Base-by-base conservation (phyloP, 768 basidiomycete genomes). In the Trametes gibbosa region DNA sequence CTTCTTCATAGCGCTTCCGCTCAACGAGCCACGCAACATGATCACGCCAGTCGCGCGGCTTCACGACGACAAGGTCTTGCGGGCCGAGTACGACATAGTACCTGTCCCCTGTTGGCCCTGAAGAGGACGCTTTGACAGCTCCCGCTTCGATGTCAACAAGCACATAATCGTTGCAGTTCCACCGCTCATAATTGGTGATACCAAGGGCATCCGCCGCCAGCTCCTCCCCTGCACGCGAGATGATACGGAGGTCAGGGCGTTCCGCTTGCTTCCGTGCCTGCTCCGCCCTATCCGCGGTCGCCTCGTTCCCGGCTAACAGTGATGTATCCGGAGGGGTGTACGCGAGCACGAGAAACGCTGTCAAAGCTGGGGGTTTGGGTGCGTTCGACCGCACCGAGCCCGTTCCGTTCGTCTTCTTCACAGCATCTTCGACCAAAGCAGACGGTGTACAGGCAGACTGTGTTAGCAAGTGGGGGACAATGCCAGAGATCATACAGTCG, bases 11-110 rank as follows among this genome's bases (percentile, higher is more conserved):
- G 63, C 85, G 76, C 69, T 82, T 78, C 65, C 84, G 79, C 69
- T 98, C 93, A 12, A 98, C 87, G 17, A 99, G 74, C 97, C 97
- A 99, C 9, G 81, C 77, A 40, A 99, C 84, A 70, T 95, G 95
- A 70, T 99, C 97, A 65, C 84, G 81, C 69, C 83, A 81, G 76
- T 98, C 97, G 59, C 97, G 78, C 39, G 89, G 87, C 65, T 84
- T 83, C n/a, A 94, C 95, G 8, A 94, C 74, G 42, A 98, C 87
- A 27, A 98, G 72, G 67, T 95, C 93, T 69, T 82, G 81, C 8
- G 97, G 97, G 60, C 90, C 91, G 66, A 93, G 73, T 13, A 97
- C 94, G 27, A 94, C 79, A 68, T 93, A 97, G 52, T 82, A 83
- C 57, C 84, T 77, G 21, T 63, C 59, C 2, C 29, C 54, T 4